Evolutionary conservation across 768 basidiomycete species (phyloP).

Genomic region (Crucibulum laeve): DNA sequence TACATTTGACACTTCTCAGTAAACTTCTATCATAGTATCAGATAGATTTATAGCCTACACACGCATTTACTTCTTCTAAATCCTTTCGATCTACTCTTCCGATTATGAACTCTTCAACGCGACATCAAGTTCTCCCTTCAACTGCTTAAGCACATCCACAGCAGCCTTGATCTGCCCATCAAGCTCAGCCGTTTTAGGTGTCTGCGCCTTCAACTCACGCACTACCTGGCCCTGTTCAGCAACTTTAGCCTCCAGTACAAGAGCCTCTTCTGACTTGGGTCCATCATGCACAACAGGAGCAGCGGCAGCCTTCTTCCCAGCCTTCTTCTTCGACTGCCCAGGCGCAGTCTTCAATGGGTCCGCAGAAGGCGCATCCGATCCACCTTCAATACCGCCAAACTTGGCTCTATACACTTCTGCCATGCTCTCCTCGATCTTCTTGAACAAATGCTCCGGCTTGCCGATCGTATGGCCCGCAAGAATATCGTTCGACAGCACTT

Average conservation of each 20-base stretch:
- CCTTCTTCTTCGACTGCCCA: conserved; percentile 54
- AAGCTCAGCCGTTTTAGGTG: conserved; percentile 52
- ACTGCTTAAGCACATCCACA: conserved; percentile 57
- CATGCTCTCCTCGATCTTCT: conserved; percentile 89
- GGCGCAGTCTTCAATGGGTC: conserved; percentile 40
- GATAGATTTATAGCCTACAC: too few relatives aligned
- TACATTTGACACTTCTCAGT: too few relatives aligned
- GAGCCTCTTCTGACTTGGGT: conserved; percentile 69
- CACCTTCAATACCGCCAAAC: conserved; percentile 66
- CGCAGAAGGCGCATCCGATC: conserved; percentile 26
- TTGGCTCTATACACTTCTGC: conserved; percentile 74
- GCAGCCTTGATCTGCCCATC: conserved; percentile 59
- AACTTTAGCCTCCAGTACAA: conserved; percentile 71
- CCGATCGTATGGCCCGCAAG: conserved; percentile 84
- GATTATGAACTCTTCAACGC: conserved; percentile 11
- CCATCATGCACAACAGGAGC: conserved; percentile 40
- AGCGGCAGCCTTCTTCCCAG: conserved; percentile 25
- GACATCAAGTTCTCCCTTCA: conserved; percentile 55
- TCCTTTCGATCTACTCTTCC: too few relatives aligned
- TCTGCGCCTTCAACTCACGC: conserved; percentile 62
- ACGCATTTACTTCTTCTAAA: too few relatives aligned
- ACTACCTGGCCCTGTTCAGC: conserved; percentile 74
- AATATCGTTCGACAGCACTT: conserved; percentile 72
- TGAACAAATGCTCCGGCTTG: conserved; percentile 87
- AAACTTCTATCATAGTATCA: too few relatives aligned